Base-by-base conservation (phyloP, 768 basidiomycete species). In the Russula abietina region DNA sequence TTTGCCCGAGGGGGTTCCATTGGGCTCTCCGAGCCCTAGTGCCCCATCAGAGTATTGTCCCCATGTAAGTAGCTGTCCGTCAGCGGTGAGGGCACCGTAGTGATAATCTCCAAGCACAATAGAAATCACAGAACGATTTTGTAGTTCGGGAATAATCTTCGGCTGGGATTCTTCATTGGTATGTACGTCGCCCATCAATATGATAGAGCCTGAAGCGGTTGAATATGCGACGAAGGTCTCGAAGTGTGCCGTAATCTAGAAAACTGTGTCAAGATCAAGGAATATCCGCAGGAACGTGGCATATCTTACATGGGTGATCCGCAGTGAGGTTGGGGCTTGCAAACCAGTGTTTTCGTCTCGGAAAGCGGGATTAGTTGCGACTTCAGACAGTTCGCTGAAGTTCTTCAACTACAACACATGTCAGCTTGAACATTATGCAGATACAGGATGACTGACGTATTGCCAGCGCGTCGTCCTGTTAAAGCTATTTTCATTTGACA, bases 71-170 rank as follows among this genome's bases (percentile, higher is more conserved):
- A 93, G 76, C 70, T 85, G 81, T 17, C 95, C 96, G 26, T 78
- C 73, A 43, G 82, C 78, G 3, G 92, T 95, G 69, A 97, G 77
- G 1, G 96, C 95, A 39, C 85, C 90, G 70, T 80, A 85, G 76
- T 98, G 96, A 73, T 95, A 97, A 74, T 98, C 96, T 6, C 96
- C 96, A 55, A 93, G 80, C 16, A 88, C 87, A 59, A 96, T 85
- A 55, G 91, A 91, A 63, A 98, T 95, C 58, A 98, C 83, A 41
- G 80, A 78, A 66, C 76, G 82, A 67, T 89, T 81, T 69, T 97
- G 93, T 32, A 98, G 76, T 38, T 80, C 82, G 1, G 88, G 86
- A 4, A 90, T 78, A 61, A 93, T 77, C 38, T 76, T 79, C n/a
- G 88, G 91, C 61, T 70, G 68, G 17, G 75, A 77, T 24, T 74